Evolutionary conservation across 192 early-diverging fungal genomes (phyloP).

Genomic region (Entomortierella beljakovae): DNA sequence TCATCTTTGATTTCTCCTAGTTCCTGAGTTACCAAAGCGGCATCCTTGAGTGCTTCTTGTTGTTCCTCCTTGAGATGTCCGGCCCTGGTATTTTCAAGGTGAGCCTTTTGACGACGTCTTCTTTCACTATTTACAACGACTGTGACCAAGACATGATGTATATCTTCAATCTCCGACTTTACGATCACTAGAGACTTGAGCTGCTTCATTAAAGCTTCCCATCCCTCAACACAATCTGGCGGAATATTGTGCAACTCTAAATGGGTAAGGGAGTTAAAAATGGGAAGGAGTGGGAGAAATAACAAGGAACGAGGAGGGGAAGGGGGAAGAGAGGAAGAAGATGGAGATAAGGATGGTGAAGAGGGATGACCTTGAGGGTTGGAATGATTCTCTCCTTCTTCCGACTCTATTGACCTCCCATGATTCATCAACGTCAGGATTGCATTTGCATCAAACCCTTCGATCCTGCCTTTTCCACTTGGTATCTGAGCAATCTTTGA

Average conservation of each 20-base stretch:
- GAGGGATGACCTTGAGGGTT: not conserved
- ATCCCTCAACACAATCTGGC: constrained; percentile 56
- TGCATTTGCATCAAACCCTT: constrained; percentile 30
- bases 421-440: constrained; percentile 36
- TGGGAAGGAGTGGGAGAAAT: constrained; percentile 41
- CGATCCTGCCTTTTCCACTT: constrained; percentile 42
- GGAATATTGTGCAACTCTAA: constrained; percentile 63
- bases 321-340: too few relatives aligned
- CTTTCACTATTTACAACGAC: constrained; percentile 49
- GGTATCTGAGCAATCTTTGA: constrained; percentile 35
- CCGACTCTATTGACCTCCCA: constrained; percentile 1
- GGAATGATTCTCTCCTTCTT: not conserved
- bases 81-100: constrained; percentile 21
- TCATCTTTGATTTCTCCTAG: not conserved
- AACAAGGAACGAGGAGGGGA: too few relatives aligned
- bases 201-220: constrained; percentile 55
- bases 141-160: constrained; percentile 57
- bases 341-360: too few relatives aligned
- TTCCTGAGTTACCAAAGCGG: constrained; percentile 9
- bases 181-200: constrained; percentile 58
- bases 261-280: constrained; percentile 56
- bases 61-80: constrained; percentile 38
- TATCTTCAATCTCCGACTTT: constrained; percentile 58
- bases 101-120: constrained; percentile 26
- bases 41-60: constrained; percentile 47